Evolutionary conservation across 169 alveolate species (phyloP).

Genomic region (Eimeria tenella): DNA sequence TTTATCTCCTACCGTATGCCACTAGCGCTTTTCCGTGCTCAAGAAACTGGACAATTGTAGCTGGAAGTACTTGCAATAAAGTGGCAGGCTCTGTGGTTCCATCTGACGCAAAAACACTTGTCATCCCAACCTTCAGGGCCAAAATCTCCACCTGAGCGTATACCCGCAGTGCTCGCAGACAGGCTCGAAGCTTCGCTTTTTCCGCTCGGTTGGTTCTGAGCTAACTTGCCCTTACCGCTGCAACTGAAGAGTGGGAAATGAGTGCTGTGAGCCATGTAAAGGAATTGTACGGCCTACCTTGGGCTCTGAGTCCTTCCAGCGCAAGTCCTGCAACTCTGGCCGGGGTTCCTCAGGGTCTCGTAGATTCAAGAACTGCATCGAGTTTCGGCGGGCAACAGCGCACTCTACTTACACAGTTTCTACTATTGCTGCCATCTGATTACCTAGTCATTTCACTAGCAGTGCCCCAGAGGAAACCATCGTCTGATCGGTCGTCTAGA

Average conservation of each 20-base stretch:
- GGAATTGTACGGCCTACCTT: background rate
- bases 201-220: too few relatives aligned
- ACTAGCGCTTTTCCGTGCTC: constrained; percentile 87
- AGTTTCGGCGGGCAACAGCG: background rate
- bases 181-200: too few relatives aligned
- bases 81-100: constrained; percentile 86
- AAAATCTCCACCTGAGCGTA: constrained; percentile 82
- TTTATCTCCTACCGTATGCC: constrained; percentile 82
- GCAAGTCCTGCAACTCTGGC: constrained; percentile 31
- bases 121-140: constrained; percentile 83
- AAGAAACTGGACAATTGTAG: constrained; percentile 84
- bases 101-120: constrained; percentile 87
- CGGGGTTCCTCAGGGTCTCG: constrained; percentile 61
- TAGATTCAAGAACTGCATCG: constrained; percentile 16
- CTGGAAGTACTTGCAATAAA: constrained; percentile 84
- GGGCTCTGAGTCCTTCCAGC: constrained; percentile 54
- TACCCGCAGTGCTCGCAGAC: background rate
- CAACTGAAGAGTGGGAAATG: too few relatives aligned
- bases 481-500: background rate
- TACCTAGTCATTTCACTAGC: background rate
- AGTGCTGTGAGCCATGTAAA: too few relatives aligned
- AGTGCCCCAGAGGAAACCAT: background rate
- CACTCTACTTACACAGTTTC: background rate
- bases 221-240: too few relatives aligned
- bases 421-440: background rate